These are phyloP conservation scores for Astrephomene gubernaculifera DNA, from an alignment of 139 green algal species.

Conservation along the genomic window DNA sequence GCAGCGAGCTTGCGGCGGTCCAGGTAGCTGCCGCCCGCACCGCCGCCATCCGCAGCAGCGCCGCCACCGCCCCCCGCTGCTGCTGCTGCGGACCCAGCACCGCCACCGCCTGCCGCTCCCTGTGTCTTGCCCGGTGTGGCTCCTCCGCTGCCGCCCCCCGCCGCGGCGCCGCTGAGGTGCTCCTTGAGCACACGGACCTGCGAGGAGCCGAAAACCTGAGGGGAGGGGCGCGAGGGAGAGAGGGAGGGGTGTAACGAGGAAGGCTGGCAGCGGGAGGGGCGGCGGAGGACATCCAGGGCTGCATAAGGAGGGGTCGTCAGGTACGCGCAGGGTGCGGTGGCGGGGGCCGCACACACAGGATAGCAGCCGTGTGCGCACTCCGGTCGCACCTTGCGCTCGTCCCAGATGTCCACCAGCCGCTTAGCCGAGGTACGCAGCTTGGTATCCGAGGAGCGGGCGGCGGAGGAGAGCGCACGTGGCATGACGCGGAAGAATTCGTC, in stretches of 20 bases:
- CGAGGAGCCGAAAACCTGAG: constrained; percentile 54
- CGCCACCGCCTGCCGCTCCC: not conserved
- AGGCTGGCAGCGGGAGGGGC: not conserved
- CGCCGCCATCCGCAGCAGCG: not conserved
- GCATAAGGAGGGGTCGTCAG: too few species aligned
- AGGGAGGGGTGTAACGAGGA: not conserved
- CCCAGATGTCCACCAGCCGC: constrained; percentile 58
- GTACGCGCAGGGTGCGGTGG: too few species aligned
- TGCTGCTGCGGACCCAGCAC: not conserved
- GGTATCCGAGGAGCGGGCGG: constrained; percentile 36
- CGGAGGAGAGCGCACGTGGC: constrained; percentile 34
- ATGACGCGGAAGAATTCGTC: constrained; percentile 72
- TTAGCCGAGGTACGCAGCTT: constrained; percentile 8
- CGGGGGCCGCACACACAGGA: not conserved
- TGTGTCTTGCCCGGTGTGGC: not conserved
- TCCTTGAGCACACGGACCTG: constrained; percentile 56
- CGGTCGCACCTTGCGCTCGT: constrained; percentile 50
- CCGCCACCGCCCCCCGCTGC: not conserved
- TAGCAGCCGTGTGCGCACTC: not conserved
- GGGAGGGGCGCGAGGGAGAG: not conserved
- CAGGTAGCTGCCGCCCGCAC: not conserved
- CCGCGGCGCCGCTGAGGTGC: not conserved
- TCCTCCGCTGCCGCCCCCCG: not conserved
- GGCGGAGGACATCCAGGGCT: too few species aligned
- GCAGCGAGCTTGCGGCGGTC: constrained; percentile 32